phyloP scores from a whole-genome alignment of 768 basidiomycete species.

The Psilocybe sp. region DNA sequence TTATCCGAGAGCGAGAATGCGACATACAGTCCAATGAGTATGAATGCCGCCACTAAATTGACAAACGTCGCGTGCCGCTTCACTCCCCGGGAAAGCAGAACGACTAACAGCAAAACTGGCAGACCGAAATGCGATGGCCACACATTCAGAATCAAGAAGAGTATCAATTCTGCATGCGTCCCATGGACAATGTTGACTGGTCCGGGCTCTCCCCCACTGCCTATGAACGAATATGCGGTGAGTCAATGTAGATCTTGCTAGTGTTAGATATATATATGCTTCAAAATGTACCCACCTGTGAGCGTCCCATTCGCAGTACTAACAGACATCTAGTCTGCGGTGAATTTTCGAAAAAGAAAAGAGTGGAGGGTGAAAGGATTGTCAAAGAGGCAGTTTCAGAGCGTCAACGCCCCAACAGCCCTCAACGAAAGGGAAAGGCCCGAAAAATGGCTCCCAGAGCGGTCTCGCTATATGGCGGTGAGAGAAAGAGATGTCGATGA shows the following conservation, averaged over 20 bases:
- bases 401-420: too few species aligned
- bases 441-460: too few species aligned
- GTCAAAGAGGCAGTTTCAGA: too few species aligned
- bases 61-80: conserved; percentile 45
- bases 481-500: too few species aligned
- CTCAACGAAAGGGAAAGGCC: too few species aligned
- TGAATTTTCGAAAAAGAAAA: background rate
- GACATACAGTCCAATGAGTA: conserved; percentile 43
- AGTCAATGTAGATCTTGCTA: too few species aligned
- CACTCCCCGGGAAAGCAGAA: conserved; percentile 37
- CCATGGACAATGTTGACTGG: conserved; percentile 39
- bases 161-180: conserved; percentile 35
- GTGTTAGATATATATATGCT: too few species aligned
- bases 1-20: background rate
- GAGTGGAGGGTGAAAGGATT: too few species aligned
- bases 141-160: conserved; percentile 44
- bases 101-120: conserved; percentile 38
- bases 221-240: background rate
- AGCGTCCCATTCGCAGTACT: too few species aligned
- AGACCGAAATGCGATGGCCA: conserved; percentile 51
- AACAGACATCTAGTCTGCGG: background rate
- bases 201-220: conserved; percentile 1
- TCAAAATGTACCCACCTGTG: background rate
- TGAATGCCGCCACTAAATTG: conserved; percentile 42
- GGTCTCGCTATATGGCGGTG: too few species aligned